Evolutionary conservation across 2,329 filamentous ascomycete genomes (phyloP), one percentile per base, ranked within the genome.

Genomic region (Diaporthe destruens): DNA sequence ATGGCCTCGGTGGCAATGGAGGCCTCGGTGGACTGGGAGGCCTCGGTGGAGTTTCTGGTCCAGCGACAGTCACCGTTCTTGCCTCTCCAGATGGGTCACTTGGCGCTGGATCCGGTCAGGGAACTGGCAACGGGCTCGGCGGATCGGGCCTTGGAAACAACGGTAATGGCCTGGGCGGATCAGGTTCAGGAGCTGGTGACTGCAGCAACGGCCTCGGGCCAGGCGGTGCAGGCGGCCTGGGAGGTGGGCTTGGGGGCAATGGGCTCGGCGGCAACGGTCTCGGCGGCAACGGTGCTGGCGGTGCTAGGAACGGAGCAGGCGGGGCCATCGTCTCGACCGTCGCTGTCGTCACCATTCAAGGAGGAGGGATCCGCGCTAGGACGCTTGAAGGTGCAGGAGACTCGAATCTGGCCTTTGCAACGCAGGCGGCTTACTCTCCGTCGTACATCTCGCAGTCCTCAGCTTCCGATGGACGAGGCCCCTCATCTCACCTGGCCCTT

Each of bases 401-500:
- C 54, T 65, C 59, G 59, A 63, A 12, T 23, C 42, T 68, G 20
- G 65, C 70, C 44, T 68, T 55, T 56, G 73, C 68, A 34, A 74
- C 73, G 20, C 68, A 61, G 47, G 23, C 68, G 34, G 44, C 68
- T n/a, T 61, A 61, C 68, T 44, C 68, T 63, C 54, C 71, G 54
- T 59, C 73, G 16, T 68, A 72, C 57, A 71, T 74, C 47, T 55
- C 71, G 36, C 73, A 63, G 32, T 72, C 73, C 47, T 71, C 71
- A 51, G 53, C 73, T 71, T 39, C 61, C 32, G 54, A 63, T 65
- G 66, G 73, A 63, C 71, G 23, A 44, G 70, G 39, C 47, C 49
- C 61, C 63, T 71, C 71, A 71, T 69, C 68, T 71, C 68, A 73
- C 56, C 57, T 73, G 67, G 73, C 71, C 57, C 69, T 74, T 65